Base-by-base conservation (phyloP, 148 eudicot species). In the Beta vulgaris region DNA sequence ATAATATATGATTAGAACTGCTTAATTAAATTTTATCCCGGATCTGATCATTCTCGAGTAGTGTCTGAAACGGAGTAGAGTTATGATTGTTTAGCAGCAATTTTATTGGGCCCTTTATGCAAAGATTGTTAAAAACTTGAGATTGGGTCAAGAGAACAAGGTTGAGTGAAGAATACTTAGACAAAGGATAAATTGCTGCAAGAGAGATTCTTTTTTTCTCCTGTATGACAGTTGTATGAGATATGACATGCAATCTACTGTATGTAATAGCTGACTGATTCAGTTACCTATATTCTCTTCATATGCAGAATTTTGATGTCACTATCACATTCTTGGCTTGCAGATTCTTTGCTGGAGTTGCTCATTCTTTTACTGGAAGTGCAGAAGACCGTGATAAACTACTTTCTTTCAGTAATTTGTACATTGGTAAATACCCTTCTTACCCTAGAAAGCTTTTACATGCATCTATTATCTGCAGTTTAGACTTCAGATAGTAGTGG, bases 321-420 rank as follows among this genome's bases (percentile, higher is more conserved):
- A 60, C 11, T 51, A 16, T 40, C 53, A 25, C 39, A 13, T 61
- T 77, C 59, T 51, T 73, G 36, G 46, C 68, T 70, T 49, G 67
- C 82, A 95, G 99, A 74, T 91, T 92, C 69, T 76, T 63, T 76
- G 85, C 86, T 79, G 99, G 99, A 63, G 98, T 92, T 78, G 91
- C 86, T 55, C 99, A 95, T 87, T 95, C 99, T 46, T 95, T 95
- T 78, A 95, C 97, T 78, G 99, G 97, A 69, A 86, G 81, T 77
- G 90, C 90, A 36, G 93, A 89, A 80, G 99, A 95, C 61, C 85
- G 89, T 46, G 97, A 92, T 81, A 86, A 82, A 82, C 87, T 95
- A 71, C 88, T 95, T 69, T 84, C 93, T 69, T 95, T 92, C 82
- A 78, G 66, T 58, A 85, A 92, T 78, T 79, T 95, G 79, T 92